Evolutionary conservation across 306 rosid species (phyloP).

Genomic region (Dryas drummondii): DNA sequence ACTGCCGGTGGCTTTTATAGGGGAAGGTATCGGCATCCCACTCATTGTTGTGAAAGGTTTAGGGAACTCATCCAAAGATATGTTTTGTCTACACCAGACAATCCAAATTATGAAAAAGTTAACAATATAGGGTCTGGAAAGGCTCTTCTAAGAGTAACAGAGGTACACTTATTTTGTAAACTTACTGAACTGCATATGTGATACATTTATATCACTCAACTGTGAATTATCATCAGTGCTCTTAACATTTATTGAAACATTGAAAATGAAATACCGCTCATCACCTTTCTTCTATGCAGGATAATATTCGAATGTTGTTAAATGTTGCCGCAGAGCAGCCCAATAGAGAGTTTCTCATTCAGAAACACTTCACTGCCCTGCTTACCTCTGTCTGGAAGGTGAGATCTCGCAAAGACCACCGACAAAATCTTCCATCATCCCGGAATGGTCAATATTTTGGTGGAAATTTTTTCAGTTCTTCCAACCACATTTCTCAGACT

Average conservation of each 20-base stretch:
- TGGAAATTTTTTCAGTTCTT: slow-evolving; percentile 44
- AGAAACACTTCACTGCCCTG: slow-evolving; percentile 83
- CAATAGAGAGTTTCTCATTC: slow-evolving; percentile 74
- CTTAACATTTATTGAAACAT: background rate
- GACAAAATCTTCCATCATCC: slow-evolving; percentile 39
- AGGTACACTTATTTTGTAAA: slow-evolving; percentile 49
- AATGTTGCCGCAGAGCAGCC: slow-evolving; percentile 83
- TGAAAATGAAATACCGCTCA: slow-evolving; percentile 3
- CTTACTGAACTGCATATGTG: slow-evolving; percentile 10
- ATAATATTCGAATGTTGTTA: slow-evolving; percentile 67
- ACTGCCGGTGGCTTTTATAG: slow-evolving; percentile 84
- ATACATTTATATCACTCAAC: slow-evolving; percentile 10
- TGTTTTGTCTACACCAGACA: slow-evolving; percentile 59
- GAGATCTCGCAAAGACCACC: slow-evolving; percentile 39
- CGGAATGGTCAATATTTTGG: slow-evolving; percentile 59
- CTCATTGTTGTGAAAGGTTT: slow-evolving; percentile 93
- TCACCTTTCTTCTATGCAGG: slow-evolving; percentile 50
- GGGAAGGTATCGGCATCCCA: slow-evolving; percentile 96
- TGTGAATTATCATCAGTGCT: background rate
- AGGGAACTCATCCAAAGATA: slow-evolving; percentile 84
- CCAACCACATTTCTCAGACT: slow-evolving; percentile 51
- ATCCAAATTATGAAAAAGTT: slow-evolving; percentile 67
- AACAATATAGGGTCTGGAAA: slow-evolving; percentile 76
- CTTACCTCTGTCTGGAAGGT: slow-evolving; percentile 78
- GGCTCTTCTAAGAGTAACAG: slow-evolving; percentile 91